phyloP scores from a whole-genome alignment of 345 rosid genomes.

The Rhodomyrtus tomentosa region DNA sequence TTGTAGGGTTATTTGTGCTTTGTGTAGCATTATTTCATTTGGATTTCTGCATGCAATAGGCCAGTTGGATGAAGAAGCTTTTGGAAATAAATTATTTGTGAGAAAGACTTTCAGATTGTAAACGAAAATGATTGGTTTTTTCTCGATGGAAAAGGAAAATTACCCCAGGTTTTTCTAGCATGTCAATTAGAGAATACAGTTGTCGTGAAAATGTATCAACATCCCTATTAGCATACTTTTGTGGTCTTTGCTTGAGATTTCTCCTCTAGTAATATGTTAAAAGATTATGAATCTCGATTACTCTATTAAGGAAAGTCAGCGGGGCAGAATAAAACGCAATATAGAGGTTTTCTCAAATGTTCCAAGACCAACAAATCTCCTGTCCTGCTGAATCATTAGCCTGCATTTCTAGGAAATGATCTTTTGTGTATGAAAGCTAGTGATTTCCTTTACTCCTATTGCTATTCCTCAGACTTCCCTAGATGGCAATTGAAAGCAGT shows the following conservation, averaged over 20 bases:
- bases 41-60: neutral
- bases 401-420: neutral
- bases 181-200: neutral
- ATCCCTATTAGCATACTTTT: neutral
- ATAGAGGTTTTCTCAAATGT: neutral
- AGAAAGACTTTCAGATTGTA: neutral
- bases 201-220: neutral
- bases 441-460: neutral
- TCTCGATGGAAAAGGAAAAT: neutral
- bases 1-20: neutral
- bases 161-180: neutral
- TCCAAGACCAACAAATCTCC: neutral
- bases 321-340: neutral
- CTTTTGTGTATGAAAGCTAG: neutral
- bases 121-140: neutral
- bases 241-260: neutral
- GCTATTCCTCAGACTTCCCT: neutral
- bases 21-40: neutral
- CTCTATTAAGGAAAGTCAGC: neutral
- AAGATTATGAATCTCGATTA: neutral
- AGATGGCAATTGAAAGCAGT: neutral
- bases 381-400: neutral
- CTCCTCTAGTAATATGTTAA: neutral
- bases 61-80: neutral
- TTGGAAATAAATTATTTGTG: neutral